A percentile compares a stretch with the other conserved stretches of the same genome.
These are phyloP conservation scores for Hygrophorus russula DNA, from an alignment of 768 basidiomycete genomes.

Conservation along the genomic window DNA sequence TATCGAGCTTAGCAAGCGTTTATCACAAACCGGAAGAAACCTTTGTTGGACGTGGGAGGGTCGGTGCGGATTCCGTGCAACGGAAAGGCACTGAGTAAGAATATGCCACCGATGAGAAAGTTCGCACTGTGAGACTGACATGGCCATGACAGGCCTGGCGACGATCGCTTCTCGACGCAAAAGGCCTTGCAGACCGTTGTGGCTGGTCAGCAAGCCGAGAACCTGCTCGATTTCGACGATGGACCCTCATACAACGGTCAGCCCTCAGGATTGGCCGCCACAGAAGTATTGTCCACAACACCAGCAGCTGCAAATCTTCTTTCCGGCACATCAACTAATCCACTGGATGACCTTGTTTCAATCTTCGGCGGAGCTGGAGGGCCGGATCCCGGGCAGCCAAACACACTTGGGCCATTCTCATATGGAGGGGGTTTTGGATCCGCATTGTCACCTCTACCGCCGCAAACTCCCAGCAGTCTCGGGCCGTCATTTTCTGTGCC, in stretches of 20 bases:
- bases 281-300: conserved; percentile 57
- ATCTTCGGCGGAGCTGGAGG: conserved; percentile 60
- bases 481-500: conserved; percentile 9
- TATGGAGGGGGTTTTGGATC: conserved; percentile 16
- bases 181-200: conserved; percentile 89
- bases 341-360: conserved; percentile 86
- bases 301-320: conserved; percentile 68
- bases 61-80: conserved; percentile 73
- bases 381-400: conserved; percentile 9
- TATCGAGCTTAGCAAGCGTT: conserved; percentile 84
- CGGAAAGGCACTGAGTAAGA: conserved; percentile 52
- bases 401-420: conserved; percentile 10
- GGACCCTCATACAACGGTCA: conserved; percentile 45
- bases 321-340: conserved; percentile 75
- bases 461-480: conserved; percentile 13
- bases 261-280: conserved; percentile 70
- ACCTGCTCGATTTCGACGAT: conserved; percentile 90
- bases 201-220: conserved; percentile 88
- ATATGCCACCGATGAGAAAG: neutral
- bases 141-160: conserved; percentile 31
- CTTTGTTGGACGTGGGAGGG: conserved; percentile 84
- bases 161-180: conserved; percentile 63
- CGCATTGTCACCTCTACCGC: conserved; percentile 17
- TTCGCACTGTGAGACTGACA: neutral
- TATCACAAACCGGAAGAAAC: conserved; percentile 98